Percentiles rank a stretch among this genome's conserved stretches.
Evolutionary conservation across 2,329 filamentous ascomycete species (phyloP).

Genomic region (Aspergillus novoparasiticus): DNA sequence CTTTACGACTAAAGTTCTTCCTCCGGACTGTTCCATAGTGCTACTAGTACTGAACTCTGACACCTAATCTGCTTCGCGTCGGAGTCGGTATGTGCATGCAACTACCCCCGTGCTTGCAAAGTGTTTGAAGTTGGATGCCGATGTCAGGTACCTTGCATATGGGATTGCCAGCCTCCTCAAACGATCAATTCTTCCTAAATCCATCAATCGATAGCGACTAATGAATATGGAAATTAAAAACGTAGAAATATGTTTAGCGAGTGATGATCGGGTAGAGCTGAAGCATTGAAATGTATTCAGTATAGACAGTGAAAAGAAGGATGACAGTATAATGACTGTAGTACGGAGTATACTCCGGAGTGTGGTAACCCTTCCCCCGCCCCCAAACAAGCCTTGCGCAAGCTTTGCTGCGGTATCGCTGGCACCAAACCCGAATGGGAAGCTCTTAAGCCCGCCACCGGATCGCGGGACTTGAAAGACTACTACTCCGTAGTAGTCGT

Average conservation of each 20-base stretch:
- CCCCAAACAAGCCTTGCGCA: conserved; percentile 8
- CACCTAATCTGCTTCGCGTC: neutral
- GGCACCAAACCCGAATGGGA: neutral
- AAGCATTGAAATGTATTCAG: no score
- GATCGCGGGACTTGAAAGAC: neutral
- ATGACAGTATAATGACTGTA: neutral
- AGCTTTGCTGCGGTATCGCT: neutral
- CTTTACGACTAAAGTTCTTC: neutral
- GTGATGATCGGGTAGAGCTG: no score
- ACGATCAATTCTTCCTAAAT: neutral
- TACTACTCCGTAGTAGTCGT: no score
- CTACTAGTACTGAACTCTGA: neutral
- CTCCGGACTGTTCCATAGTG: neutral
- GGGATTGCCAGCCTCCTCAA: neutral
- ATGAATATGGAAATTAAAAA: no score
- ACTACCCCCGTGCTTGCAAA: neutral
- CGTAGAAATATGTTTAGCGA: no score
- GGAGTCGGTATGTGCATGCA: neutral
- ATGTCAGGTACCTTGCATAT: neutral
- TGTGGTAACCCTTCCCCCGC: conserved; percentile 13
- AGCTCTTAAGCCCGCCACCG: neutral
- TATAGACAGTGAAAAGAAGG: no score
- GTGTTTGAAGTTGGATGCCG: neutral
- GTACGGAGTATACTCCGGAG: neutral
- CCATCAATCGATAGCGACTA: no score